phyloP scores from a whole-genome alignment of 768 basidiomycete genomes.

The Pisolithus orientalis region DNA sequence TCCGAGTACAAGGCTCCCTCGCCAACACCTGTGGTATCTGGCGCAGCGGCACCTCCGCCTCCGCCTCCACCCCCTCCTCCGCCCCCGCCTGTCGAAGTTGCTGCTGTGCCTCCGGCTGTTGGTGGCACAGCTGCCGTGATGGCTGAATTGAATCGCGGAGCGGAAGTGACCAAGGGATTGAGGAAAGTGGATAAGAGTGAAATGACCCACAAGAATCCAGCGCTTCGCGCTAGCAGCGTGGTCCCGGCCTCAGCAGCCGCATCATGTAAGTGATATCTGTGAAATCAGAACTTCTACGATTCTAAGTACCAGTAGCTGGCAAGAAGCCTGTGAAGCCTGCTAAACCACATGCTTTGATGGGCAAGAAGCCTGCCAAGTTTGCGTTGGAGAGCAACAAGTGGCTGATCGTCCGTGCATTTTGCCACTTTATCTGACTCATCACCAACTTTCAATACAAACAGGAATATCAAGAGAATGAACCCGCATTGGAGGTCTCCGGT shows the following conservation, averaged over 20 bases:
- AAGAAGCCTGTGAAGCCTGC: slow-evolving; percentile 76
- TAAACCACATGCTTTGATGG: slow-evolving; percentile 76
- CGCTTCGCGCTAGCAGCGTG: slow-evolving; percentile 50
- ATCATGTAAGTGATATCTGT: slow-evolving; percentile 27
- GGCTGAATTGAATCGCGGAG: slow-evolving; percentile 84
- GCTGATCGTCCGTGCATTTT: slow-evolving; percentile 59
- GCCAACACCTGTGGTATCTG: slow-evolving; percentile 27
- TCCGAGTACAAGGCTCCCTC: slow-evolving; percentile 44
- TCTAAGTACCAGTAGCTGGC: slow-evolving; percentile 18
- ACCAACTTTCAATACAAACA: slow-evolving; percentile 24
- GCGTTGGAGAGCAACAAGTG: slow-evolving; percentile 91
- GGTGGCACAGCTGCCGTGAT: slow-evolving; percentile 78
- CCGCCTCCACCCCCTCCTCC: slow-evolving; percentile 54
- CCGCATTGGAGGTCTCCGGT: slow-evolving; percentile 63
- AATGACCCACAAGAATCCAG: slow-evolving; percentile 99
- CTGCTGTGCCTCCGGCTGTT: slow-evolving; percentile 36
- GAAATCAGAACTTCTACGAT: background rate
- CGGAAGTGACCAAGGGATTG: slow-evolving; percentile 82
- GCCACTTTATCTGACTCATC: background rate
- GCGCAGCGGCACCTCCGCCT: slow-evolving; percentile 42
- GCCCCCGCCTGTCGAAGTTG: slow-evolving; percentile 36
- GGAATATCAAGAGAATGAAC: slow-evolving; percentile 91
- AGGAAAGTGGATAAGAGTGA: slow-evolving; percentile 94
- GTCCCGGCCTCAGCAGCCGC: slow-evolving; percentile 41
- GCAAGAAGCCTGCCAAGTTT: slow-evolving; percentile 90